A percentile compares a stretch with the other conserved stretches of the same genome.
These are phyloP conservation scores for Ceratopteris richardii DNA, from an alignment of 75 land plant species.

Conservation along the genomic window DNA sequence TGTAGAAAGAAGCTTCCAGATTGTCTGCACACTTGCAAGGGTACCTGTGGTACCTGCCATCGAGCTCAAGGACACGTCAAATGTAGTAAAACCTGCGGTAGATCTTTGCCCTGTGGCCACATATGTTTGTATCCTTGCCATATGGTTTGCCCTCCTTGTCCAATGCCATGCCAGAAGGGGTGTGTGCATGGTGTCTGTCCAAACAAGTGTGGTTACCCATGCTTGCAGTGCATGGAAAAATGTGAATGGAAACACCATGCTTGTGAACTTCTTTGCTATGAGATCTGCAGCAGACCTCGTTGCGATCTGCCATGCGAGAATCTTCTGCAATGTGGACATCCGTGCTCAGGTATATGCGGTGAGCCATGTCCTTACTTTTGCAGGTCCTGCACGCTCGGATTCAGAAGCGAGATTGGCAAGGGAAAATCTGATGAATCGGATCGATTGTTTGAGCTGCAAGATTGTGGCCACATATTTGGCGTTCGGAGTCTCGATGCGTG, in stretches of 20 bases:
- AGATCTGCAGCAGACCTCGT: conserved; percentile 5
- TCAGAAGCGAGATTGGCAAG: not conserved
- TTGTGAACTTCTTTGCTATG: conserved; percentile 18
- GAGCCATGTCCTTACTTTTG: conserved; percentile 18
- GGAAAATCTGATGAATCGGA: conserved; percentile 7
- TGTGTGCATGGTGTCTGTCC: conserved; percentile 21
- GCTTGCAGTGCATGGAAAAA: conserved; percentile 15
- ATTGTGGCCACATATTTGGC: conserved; percentile 19
- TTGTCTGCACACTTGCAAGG: conserved; percentile 14
- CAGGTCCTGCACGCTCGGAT: conserved; percentile 3
- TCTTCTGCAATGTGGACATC: conserved; percentile 13
- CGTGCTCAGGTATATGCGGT: conserved; percentile 17
- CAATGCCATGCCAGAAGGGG: conserved; percentile 12
- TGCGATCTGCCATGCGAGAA: conserved; percentile 12
- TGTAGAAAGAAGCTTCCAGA: conserved; percentile 10
- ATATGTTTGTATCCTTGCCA: conserved; percentile 15
- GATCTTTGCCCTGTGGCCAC: conserved; percentile 22
- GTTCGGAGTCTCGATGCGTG: conserved; percentile 16
- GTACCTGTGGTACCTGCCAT: conserved; percentile 15
- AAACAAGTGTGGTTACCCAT: conserved; percentile 10
- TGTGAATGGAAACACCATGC: conserved; percentile 17
- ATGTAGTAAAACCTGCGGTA: conserved; percentile 8
- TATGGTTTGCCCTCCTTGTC: conserved; percentile 16
- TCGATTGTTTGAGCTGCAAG: conserved; percentile 15
- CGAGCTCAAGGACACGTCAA: conserved; percentile 14